Percentiles rank a stretch among this genome's conserved stretches.
These are phyloP conservation scores for Mycena metata DNA, from an alignment of 768 basidiomycete species.

Conservation along the genomic window DNA sequence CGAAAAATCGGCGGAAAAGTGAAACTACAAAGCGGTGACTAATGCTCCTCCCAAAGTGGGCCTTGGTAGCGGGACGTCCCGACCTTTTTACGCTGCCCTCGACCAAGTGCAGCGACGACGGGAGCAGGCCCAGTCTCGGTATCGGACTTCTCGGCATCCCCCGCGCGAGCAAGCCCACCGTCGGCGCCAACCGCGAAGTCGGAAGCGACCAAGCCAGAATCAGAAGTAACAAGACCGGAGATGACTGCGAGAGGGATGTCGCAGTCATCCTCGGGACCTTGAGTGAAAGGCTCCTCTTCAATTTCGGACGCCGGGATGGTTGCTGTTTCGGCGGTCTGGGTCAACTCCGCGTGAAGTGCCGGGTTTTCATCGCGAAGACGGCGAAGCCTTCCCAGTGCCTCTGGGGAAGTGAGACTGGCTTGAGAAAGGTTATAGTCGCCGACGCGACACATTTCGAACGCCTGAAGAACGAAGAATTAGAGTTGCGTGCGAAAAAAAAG, in stretches of 20 bases:
- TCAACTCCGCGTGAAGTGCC: background rate
- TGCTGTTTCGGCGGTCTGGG: background rate
- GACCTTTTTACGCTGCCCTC: slow-evolving; percentile 6
- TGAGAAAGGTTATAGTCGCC: too few species aligned
- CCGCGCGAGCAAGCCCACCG: background rate
- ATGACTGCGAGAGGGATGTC: slow-evolving; percentile 5
- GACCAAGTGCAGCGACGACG: background rate
- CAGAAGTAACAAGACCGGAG: background rate
- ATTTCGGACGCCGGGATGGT: background rate
- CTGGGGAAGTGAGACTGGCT: background rate
- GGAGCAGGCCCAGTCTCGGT: background rate
- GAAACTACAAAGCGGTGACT: background rate
- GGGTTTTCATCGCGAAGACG: background rate
- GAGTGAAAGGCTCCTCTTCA: background rate
- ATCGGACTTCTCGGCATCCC: slow-evolving; percentile 8
- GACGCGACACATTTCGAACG: too few species aligned
- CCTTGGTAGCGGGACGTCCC: background rate
- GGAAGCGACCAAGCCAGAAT: background rate
- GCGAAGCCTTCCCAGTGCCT: background rate
- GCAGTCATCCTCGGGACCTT: background rate
- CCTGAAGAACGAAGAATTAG: too few species aligned
- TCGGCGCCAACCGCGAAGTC: background rate
- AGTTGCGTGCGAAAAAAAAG: too few species aligned
- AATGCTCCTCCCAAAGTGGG: slow-evolving; percentile 11
- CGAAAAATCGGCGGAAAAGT: background rate